Evolutionary conservation across 805 yeast species (phyloP).

Genomic region (Maudiozyma barnettii): DNA sequence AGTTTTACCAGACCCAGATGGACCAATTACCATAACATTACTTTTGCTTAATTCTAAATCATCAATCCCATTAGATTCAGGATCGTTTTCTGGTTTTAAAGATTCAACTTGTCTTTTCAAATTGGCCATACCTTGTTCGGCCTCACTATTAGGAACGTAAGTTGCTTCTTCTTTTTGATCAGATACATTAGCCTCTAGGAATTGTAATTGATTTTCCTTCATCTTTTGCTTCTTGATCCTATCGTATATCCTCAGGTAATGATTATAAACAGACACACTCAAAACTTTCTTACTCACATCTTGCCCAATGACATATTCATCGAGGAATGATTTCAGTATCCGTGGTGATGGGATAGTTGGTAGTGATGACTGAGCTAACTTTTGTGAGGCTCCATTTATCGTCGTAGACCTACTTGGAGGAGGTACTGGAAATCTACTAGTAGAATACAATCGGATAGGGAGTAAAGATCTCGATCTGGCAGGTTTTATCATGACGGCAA

Average conservation of each 20-base stretch:
- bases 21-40: conserved; percentile 47
- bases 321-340: conserved; percentile 36
- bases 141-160: conserved; percentile 20
- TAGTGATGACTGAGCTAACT: conserved; percentile 8
- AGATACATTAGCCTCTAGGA: conserved; percentile 22
- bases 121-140: conserved; percentile 23
- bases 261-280: conserved; percentile 54
- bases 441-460: conserved; percentile 1
- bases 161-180: conserved; percentile 12
- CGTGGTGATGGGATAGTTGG: conserved; percentile 39
- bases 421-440: not conserved
- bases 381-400: conserved; percentile 10
- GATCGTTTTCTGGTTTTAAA: conserved; percentile 8
- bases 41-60: conserved; percentile 45
- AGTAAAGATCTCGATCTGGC: not conserved
- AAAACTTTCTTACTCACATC: conserved; percentile 46
- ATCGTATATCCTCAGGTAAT: conserved; percentile 41
- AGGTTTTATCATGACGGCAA: not conserved
- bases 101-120: conserved; percentile 23
- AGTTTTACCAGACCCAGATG: conserved; percentile 57
- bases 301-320: conserved; percentile 48
- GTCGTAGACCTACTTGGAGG: not conserved
- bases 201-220: conserved; percentile 17
- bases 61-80: conserved; percentile 25
- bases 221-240: conserved; percentile 27